These are phyloP conservation scores for Dipteronia sinensis DNA, from an alignment of 345 rosid species.

Conservation along the genomic window DNA sequence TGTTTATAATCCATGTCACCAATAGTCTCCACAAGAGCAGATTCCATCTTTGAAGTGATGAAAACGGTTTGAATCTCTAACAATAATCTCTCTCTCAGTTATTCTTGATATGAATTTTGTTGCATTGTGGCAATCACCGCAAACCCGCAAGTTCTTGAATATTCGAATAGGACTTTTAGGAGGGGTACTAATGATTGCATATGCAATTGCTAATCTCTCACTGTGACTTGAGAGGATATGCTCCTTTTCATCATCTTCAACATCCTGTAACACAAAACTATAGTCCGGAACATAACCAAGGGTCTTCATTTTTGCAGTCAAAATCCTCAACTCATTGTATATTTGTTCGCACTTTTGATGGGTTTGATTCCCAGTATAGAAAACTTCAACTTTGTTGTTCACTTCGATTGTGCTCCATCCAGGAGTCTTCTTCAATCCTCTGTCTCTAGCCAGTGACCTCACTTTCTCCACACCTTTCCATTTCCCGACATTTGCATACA, in stretches of 20 bases:
- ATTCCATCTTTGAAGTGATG: constrained; percentile 58
- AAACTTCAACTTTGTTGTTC: constrained; percentile 52
- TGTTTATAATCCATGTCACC: constrained; percentile 30
- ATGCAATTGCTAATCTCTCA: constrained; percentile 60
- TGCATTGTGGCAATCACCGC: constrained; percentile 46
- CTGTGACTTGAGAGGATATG: constrained; percentile 56
- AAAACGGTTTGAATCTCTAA: constrained; percentile 51
- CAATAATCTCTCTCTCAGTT: constrained; percentile 36
- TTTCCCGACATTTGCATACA: constrained; percentile 57
- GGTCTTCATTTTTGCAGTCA: constrained; percentile 48
- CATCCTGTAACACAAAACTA: constrained; percentile 60
- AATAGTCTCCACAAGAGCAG: constrained; percentile 63
- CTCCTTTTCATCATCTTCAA: constrained; percentile 69
- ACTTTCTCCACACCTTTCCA: constrained; percentile 55
- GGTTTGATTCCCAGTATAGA: constrained; percentile 54
- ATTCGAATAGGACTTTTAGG: constrained; percentile 44
- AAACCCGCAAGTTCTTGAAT: constrained; percentile 59
- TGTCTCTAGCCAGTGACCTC: constrained; percentile 45
- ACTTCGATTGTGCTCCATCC: constrained; percentile 65
- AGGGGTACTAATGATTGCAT: constrained; percentile 47
- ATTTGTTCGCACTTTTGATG: constrained; percentile 46
- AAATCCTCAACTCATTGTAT: constrained; percentile 36
- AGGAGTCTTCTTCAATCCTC: constrained; percentile 60
- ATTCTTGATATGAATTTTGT: constrained; percentile 40
- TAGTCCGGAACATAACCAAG: constrained; percentile 56